phyloP scores from a whole-genome alignment of 352 stramenopile species.

The Phytopythium montanum region DNA sequence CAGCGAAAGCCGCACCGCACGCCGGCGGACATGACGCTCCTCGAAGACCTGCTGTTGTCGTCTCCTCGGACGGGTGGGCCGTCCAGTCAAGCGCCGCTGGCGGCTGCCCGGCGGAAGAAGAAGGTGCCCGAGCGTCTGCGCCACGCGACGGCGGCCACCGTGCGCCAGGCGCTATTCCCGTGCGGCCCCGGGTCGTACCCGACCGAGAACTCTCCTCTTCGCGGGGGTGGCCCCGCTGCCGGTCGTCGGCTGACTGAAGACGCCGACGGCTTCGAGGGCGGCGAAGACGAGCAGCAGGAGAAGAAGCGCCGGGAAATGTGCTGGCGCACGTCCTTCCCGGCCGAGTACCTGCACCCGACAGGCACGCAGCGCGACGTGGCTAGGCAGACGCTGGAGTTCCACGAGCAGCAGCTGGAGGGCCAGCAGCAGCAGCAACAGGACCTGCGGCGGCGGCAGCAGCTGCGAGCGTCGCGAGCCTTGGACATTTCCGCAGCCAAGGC shows the following conservation, averaged over 20 bases:
- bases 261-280: background rate
- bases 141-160: conserved; percentile 28
- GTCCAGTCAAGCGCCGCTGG: conserved; percentile 7
- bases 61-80: background rate
- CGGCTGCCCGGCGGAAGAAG: conserved; percentile 14
- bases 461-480: background rate
- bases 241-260: background rate
- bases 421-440: conserved; percentile 17
- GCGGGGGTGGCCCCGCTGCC: background rate
- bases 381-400: conserved; percentile 55
- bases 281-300: conserved; percentile 11
- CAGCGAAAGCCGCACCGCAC: background rate
- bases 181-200: conserved; percentile 39
- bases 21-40: conserved; percentile 12
- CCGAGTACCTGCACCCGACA: conserved; percentile 44
- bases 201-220: conserved; percentile 28
- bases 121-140: conserved; percentile 29
- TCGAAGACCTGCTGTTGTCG: conserved; percentile 37
- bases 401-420: conserved; percentile 33
- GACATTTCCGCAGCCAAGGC: background rate
- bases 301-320: conserved; percentile 57
- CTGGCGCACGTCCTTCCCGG: conserved; percentile 68
- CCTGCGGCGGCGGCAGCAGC: conserved; percentile 15
- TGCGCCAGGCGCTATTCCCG: conserved; percentile 39
- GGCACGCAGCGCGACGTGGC: conserved; percentile 31